A percentile compares a stretch with the other conserved stretches of the same genome.
Conservation (phyloP, 2,329 filamentous ascomycete genomes). For the Periconia sp. region DNA sequence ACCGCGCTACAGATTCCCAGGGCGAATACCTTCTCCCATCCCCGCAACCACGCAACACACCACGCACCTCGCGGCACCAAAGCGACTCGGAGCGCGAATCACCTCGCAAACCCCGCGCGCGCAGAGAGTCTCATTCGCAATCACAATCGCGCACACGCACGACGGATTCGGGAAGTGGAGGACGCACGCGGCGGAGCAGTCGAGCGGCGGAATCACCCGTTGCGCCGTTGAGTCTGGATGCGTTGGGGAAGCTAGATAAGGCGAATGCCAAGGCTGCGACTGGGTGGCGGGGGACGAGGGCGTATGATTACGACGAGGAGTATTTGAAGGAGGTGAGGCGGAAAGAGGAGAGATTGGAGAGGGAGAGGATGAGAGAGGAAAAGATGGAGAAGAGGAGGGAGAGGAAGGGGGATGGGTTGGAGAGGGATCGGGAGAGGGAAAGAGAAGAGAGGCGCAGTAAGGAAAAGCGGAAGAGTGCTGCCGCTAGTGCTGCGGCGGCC, state of each 20-base stretch:
- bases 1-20: conserved; percentile 44
- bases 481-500: conserved; percentile 13
- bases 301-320: conserved; percentile 44
- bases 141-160: conserved; percentile 23
- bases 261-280: conserved; percentile 58
- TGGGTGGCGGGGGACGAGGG: conserved; percentile 29
- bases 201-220: conserved; percentile 10
- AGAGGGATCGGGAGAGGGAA: conserved; percentile 19
- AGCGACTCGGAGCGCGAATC: conserved; percentile 38
- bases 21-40: conserved; percentile 36
- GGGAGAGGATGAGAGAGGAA: conserved; percentile 35
- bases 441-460: conserved; percentile 18
- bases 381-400: conserved; percentile 32
- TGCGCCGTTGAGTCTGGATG: conserved; percentile 53
- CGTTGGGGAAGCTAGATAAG: conserved; percentile 67
- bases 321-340: conserved; percentile 41
- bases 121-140: conserved; percentile 18
- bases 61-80: conserved; percentile 20
- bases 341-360: conserved; percentile 40
- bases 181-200: conserved; percentile 12
- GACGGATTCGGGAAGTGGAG: conserved; percentile 3
- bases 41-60: conserved; percentile 4
- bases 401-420: conserved; percentile 20
- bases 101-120: conserved; percentile 24
- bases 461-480: conserved; percentile 27